Evolutionary conservation across 331 rosid genomes (phyloP).

Genomic region (Dryas integrifolia): DNA sequence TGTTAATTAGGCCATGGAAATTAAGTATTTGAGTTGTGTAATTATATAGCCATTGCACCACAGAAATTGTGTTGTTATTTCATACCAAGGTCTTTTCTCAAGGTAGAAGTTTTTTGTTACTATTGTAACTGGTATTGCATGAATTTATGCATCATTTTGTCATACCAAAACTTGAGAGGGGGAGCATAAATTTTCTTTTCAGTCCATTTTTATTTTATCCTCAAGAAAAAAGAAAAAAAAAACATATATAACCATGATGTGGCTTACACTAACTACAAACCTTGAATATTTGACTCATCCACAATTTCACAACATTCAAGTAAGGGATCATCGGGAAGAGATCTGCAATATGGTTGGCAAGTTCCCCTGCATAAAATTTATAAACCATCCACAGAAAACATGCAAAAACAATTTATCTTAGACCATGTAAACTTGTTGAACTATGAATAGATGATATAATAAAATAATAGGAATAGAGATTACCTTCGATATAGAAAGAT

Average conservation of each 20-base stretch:
- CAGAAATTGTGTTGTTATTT: not conserved
- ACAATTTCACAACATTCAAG: constrained; percentile 69
- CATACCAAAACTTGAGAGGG: not conserved
- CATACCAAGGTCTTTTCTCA: not conserved
- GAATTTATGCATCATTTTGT: not conserved
- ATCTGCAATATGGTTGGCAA: constrained; percentile 81
- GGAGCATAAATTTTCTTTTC: not conserved
- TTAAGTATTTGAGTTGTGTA: not conserved
- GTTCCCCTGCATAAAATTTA: constrained; percentile 57
- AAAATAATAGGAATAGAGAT: constrained; percentile 10
- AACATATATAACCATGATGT: not conserved
- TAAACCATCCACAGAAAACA: constrained; percentile 15
- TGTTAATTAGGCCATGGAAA: not conserved
- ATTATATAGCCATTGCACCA: not conserved
- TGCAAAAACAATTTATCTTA: not conserved
- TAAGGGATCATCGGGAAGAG: constrained; percentile 89
- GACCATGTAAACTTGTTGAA: not conserved
- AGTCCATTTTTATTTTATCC: not conserved
- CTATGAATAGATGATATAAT: not conserved
- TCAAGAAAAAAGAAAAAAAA: not conserved
- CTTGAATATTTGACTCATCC: constrained; percentile 51
- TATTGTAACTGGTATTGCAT: not conserved
- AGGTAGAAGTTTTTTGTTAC: not conserved
- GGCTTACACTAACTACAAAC: constrained; percentile 32
- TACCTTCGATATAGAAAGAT: constrained; percentile 76